Base-by-base conservation (phyloP, 148 eudicot species). In the Polygonum maritimum region DNA sequence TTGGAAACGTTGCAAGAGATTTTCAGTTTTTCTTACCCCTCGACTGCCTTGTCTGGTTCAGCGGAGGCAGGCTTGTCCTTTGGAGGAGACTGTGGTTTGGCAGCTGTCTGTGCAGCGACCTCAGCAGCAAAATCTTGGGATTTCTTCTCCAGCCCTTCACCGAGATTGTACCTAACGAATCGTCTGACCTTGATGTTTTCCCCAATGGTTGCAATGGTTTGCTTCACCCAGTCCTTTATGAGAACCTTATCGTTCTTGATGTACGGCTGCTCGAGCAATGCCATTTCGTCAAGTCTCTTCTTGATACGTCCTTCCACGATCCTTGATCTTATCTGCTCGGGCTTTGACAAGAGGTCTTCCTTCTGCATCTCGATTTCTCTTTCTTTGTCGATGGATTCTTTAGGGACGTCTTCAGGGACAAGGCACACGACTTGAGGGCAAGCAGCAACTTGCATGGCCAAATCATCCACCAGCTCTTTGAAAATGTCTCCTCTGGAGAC, bases 361-460 rank as follows among this genome's bases (percentile, higher is more conserved):
- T 92, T 95, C 74, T 91, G 98, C 97, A 91, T 89, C 75, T 95
- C 98, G 40, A 95, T 86, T 74, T 83, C 94, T 80, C 81, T 92
- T 84, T 95, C 98, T 80, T 90, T 95, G 10, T 87, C 87, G 11
- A 88, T 84, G 47, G 80, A 9, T 76, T 95, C 97, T 78, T 84
- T 79, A 3, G 96, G 92, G 73, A 95, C 91, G 77, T 95, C 98
- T n/a, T 92, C 97, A 6, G 89, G 79, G 54, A 58, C 82, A 47
- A 95, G 84, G 77, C 87, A 91, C 75, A 84, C 82, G 51, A 95
- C 98, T 83, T 92, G 99, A 81, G 98, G 99, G 89, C 92, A 95
- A 40, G 99, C 99, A 74, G 99, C 99, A 58, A 91, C 99, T 86
- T 95, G 98, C 99, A 95, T 95, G 69, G 99, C 97, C 52, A 92